Conservation (phyloP, 2,329 filamentous ascomycete genomes). For the Cladophialophora yegresii region DNA sequence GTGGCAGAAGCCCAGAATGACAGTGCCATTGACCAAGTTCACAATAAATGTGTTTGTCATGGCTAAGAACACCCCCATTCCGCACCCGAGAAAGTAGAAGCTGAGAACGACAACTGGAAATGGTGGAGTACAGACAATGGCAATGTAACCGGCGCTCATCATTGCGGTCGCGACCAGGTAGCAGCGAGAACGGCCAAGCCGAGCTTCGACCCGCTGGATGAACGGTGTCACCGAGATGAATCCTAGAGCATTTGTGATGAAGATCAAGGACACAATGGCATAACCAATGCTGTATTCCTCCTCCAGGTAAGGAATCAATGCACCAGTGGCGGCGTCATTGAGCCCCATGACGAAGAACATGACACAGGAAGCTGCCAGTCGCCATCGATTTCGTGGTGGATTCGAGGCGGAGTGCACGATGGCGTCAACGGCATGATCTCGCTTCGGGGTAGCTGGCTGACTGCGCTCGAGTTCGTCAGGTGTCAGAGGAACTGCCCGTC, state of each 20-base stretch:
- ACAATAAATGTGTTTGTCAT: constrained; percentile 60
- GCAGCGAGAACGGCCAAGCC: constrained; percentile 66
- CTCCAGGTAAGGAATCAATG: constrained; percentile 79
- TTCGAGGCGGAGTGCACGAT: constrained; percentile 36
- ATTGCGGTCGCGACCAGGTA: constrained; percentile 61
- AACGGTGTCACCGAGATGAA: constrained; percentile 73
- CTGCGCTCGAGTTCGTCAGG: constrained; percentile 39
- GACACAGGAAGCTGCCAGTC: constrained; percentile 65
- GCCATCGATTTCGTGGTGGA: constrained; percentile 66
- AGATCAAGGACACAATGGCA: constrained; percentile 76
- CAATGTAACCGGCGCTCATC: constrained; percentile 63
- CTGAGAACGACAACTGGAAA: constrained; percentile 67
- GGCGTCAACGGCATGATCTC: constrained; percentile 35
- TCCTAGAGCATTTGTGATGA: constrained; percentile 73
- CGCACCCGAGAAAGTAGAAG: constrained; percentile 68
- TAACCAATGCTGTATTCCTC: constrained; percentile 74
- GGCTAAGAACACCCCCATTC: constrained; percentile 54
- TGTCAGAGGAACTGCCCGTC: constrained; percentile 22
- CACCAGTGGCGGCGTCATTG: constrained; percentile 74
- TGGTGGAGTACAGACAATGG: constrained; percentile 67
- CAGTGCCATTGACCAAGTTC: constrained; percentile 55
- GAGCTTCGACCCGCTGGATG: constrained; percentile 63
- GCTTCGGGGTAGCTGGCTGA: constrained; percentile 31
- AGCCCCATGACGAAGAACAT: constrained; percentile 70
- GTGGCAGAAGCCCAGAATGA: constrained; percentile 48